phyloP scores from a whole-genome alignment of 768 basidiomycete species.

The Tremella fuciformis region DNA sequence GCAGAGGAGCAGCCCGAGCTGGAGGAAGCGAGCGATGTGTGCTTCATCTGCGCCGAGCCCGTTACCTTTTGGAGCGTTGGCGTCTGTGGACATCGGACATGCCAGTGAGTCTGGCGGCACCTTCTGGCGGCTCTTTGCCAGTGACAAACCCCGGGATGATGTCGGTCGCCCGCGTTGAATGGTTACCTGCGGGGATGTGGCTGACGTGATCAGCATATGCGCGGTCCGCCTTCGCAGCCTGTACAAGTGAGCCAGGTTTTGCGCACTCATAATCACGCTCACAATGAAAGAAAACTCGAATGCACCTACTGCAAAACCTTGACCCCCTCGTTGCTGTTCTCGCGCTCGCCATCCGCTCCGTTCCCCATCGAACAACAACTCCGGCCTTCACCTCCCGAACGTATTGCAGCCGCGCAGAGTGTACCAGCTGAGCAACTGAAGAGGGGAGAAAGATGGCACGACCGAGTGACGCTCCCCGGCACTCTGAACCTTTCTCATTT shows the following conservation, averaged over 20 bases:
- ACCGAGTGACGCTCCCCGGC: constrained; percentile 37
- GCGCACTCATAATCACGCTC: constrained; percentile 5
- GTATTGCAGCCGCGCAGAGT: constrained; percentile 36
- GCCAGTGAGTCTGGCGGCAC: constrained; percentile 59
- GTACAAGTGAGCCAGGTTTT: constrained; percentile 62
- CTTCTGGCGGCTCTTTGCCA: background rate
- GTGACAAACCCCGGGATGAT: background rate
- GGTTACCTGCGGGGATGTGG: background rate
- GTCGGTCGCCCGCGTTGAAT: background rate
- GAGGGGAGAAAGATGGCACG: constrained; percentile 37
- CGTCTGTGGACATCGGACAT: constrained; percentile 89
- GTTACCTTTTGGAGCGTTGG: constrained; percentile 86
- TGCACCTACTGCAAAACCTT: constrained; percentile 89
- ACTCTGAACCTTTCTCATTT: constrained; percentile 39
- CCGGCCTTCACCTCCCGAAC: constrained; percentile 25
- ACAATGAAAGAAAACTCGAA: constrained; percentile 61
- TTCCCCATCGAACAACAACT: constrained; percentile 41
- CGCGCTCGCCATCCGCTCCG: constrained; percentile 38
- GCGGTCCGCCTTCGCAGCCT: constrained; percentile 79
- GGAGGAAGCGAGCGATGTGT: constrained; percentile 51
- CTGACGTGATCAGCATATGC: constrained; percentile 60
- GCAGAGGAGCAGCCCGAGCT: constrained; percentile 13
- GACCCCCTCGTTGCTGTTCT: constrained; percentile 42
- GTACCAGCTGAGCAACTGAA: constrained; percentile 31
- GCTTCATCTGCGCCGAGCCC: constrained; percentile 93